These are phyloP conservation scores for Bauhinia variegata DNA, from an alignment of 306 rosid species.

Conservation along the genomic window DNA sequence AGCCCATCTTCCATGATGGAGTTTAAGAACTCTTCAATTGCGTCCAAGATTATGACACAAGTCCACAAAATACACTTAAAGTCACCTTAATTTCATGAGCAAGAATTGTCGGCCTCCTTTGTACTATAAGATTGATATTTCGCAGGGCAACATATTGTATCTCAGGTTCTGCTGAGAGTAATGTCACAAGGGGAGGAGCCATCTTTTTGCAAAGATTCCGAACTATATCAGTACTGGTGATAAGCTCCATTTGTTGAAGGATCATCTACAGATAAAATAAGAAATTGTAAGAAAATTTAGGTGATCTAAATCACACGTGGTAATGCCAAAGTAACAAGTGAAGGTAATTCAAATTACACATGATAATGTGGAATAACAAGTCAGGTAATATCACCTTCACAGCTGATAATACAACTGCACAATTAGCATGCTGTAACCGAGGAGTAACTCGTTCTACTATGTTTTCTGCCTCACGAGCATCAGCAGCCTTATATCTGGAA, in stretches of 20 bases:
- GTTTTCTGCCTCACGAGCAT: constrained; percentile 97
- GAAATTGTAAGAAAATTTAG: constrained; percentile 29
- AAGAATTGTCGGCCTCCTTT: constrained; percentile 95
- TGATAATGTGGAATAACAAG: constrained; percentile 29
- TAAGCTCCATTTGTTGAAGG: constrained; percentile 99
- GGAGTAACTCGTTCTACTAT: constrained; percentile 99
- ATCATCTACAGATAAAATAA: constrained; percentile 72
- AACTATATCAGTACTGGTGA: constrained; percentile 91
- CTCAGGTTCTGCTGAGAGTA: constrained; percentile 99
- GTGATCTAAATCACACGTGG: background rate
- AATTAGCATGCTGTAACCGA: constrained; percentile 94
- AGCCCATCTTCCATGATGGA: constrained; percentile 13
- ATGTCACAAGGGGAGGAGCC: constrained; percentile 99
- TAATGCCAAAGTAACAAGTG: no score
- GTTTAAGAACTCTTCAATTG: constrained; percentile 6
- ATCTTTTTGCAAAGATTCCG: constrained; percentile 99
- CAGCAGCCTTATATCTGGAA: constrained; percentile 93
- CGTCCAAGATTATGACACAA: constrained; percentile 23
- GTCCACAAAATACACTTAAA: constrained; percentile 26
- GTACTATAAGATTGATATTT: constrained; percentile 97
- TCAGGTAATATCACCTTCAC: constrained; percentile 68
- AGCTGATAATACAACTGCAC: constrained; percentile 98
- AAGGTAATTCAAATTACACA: background rate
- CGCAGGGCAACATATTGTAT: constrained; percentile 98
- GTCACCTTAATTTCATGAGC: constrained; percentile 99